Conservation (phyloP, 2,329 filamentous ascomycete species). For the Nigrospora osmanthi region DNA sequence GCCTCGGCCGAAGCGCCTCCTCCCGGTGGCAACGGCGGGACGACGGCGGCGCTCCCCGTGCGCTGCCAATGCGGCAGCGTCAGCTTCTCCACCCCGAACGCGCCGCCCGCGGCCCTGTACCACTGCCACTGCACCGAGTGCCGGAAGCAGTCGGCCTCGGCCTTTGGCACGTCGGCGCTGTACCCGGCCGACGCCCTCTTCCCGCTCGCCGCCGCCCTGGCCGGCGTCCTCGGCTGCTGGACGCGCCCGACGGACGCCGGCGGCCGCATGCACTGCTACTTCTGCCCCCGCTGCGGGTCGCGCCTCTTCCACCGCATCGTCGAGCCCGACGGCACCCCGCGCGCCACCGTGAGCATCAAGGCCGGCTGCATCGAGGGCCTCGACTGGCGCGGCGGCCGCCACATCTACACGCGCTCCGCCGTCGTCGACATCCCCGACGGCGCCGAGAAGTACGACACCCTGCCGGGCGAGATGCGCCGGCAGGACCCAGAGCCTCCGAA, state of each 20-base stretch:
- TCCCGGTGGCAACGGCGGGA: too few relatives aligned
- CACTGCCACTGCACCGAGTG: slow-evolving; percentile 40
- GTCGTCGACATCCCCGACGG: slow-evolving; percentile 34
- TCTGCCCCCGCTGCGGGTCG: slow-evolving; percentile 30
- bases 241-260: slow-evolving; percentile 29
- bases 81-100: slow-evolving; percentile 24
- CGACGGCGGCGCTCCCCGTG: slow-evolving; percentile 10
- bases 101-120: slow-evolving; percentile 26
- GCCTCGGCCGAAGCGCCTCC: too few relatives aligned
- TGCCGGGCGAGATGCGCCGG: slow-evolving; percentile 7
- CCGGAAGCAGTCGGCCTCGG: slow-evolving; percentile 34
- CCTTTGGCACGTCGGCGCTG: slow-evolving; percentile 36
- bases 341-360: slow-evolving; percentile 33
- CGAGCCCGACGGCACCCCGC: slow-evolving; percentile 26
- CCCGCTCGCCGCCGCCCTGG: slow-evolving; percentile 25
- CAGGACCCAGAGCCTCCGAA: too few relatives aligned
- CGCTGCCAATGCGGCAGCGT: slow-evolving; percentile 33
- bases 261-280: slow-evolving; percentile 31
- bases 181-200: slow-evolving; percentile 31
- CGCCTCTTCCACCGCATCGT: slow-evolving; percentile 36
- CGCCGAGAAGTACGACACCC: slow-evolving; percentile 17
- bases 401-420: slow-evolving; percentile 37
- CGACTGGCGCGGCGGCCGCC: slow-evolving; percentile 27
- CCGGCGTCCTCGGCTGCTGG: slow-evolving; percentile 25
- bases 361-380: slow-evolving; percentile 35